These are phyloP conservation scores for Ophiostoma fasciatum DNA, from an alignment of 2,329 filamentous ascomycete genomes.

Conservation along the genomic window DNA sequence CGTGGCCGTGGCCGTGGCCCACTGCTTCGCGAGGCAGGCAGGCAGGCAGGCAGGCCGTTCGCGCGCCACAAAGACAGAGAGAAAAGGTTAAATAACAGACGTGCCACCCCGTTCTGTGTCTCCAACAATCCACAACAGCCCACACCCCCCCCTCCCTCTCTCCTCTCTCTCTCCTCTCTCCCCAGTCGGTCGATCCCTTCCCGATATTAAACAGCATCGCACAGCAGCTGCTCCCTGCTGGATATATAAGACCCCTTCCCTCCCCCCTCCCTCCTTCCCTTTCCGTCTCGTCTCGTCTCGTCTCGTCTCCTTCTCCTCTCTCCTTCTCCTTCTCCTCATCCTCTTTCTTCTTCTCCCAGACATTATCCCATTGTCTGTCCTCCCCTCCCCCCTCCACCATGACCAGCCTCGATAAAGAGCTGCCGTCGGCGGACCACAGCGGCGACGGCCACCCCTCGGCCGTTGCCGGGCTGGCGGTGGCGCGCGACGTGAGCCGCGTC, in stretches of 20 bases:
- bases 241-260: neutral
- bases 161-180: neutral
- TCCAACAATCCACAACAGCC: no score
- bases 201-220: neutral
- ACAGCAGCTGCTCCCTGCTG: neutral
- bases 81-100: constrained; percentile 8
- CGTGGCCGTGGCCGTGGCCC: no score
- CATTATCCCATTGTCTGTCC: neutral
- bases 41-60: no score
- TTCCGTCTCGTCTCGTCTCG: neutral
- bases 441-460: constrained; percentile 6
- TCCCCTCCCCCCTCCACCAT: constrained; percentile 1
- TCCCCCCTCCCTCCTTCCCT: neutral
- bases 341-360: neutral
- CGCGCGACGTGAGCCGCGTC: constrained; percentile 40
- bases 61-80: neutral
- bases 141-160: no score
- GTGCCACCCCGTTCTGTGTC: constrained; percentile 2
- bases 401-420: constrained; percentile 10
- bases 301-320: neutral
- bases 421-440: no score
- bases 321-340: neutral
- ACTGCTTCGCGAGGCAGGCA: no score
- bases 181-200: neutral
- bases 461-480: constrained; percentile 11